Conservation (phyloP, 2,329 filamentous ascomycete genomes). For the Harringtonia lauricola region DNA sequence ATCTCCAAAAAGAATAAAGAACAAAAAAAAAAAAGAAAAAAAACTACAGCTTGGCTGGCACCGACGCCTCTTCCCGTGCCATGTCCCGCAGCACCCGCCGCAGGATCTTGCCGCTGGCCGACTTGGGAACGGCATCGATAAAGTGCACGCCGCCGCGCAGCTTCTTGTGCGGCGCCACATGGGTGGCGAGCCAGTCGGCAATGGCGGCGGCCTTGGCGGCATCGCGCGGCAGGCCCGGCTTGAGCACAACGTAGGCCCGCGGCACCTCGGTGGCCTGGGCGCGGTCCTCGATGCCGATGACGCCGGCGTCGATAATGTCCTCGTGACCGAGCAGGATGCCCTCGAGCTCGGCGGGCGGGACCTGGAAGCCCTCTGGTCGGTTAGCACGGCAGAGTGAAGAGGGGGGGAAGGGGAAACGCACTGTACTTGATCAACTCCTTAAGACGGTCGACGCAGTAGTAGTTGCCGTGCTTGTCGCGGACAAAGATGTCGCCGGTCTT, state of each 20-base stretch:
- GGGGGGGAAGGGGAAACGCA: constrained; percentile 19
- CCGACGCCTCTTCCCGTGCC: constrained; percentile 24
- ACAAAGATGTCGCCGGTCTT: constrained; percentile 82
- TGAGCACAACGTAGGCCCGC: constrained; percentile 49
- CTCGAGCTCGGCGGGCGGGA: constrained; percentile 56
- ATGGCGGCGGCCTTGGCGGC: constrained; percentile 27
- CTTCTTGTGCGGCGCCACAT: constrained; percentile 45
- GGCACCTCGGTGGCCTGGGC: constrained; percentile 57
- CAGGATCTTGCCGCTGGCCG: constrained; percentile 42
- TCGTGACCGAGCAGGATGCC: constrained; percentile 30
- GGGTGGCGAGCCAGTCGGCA: constrained; percentile 22
- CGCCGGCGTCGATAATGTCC: constrained; percentile 46
- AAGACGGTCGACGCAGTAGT: constrained; percentile 81
- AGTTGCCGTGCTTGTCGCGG: constrained; percentile 65
- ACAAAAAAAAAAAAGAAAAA: not conserved
- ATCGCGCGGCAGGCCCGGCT: constrained; percentile 20
- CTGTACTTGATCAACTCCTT: constrained; percentile 57
- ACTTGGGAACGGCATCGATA: constrained; percentile 60
- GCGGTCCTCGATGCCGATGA: constrained; percentile 50
- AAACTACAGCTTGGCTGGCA: constrained; percentile 26
- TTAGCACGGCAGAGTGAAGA: not conserved
- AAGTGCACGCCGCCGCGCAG: constrained; percentile 62
- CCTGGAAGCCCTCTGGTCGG: constrained; percentile 54
- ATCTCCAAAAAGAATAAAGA: not conserved
- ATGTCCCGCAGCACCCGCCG: constrained; percentile 30